Conservation (phyloP, 139 green algal genomes). For the Deuterostichococcus epilithicus region DNA sequence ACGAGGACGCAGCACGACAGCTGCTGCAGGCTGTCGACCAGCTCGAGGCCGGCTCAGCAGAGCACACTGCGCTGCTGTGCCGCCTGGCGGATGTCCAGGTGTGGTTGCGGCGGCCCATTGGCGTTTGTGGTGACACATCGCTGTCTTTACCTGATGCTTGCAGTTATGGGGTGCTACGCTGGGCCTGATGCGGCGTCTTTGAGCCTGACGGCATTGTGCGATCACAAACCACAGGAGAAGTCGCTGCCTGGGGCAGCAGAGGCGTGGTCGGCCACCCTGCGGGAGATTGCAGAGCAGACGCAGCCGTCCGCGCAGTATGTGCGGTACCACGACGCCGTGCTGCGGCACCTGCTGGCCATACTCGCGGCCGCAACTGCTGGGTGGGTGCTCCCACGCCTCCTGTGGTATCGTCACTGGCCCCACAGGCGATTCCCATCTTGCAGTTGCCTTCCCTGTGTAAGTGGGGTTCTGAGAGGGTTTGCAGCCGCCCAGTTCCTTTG, state of each 20-base stretch:
- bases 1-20: not conserved
- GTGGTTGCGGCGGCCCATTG: not conserved
- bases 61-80: slow-evolving; percentile 37
- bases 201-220: not conserved
- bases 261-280: slow-evolving; percentile 30
- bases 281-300: slow-evolving; percentile 35
- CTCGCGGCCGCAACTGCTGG: not conserved
- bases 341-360: slow-evolving; percentile 30
- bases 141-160: not conserved
- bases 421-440: not conserved
- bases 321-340: slow-evolving; percentile 60
- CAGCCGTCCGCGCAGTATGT: slow-evolving; percentile 33
- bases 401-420: not conserved
- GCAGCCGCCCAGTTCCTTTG: not conserved
- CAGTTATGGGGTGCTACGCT: not conserved
- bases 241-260: slow-evolving; percentile 26
- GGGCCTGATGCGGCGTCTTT: not conserved
- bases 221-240: slow-evolving; percentile 16
- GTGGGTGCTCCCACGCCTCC: not conserved
- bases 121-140: not conserved
- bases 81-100: slow-evolving; percentile 51
- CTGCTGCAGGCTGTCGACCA: slow-evolving; percentile 22
- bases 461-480: not conserved
- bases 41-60: slow-evolving; percentile 18
- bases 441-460: not conserved